Base-by-base conservation (phyloP, 2,329 filamentous ascomycete genomes). In the Diplodia intermedia region DNA sequence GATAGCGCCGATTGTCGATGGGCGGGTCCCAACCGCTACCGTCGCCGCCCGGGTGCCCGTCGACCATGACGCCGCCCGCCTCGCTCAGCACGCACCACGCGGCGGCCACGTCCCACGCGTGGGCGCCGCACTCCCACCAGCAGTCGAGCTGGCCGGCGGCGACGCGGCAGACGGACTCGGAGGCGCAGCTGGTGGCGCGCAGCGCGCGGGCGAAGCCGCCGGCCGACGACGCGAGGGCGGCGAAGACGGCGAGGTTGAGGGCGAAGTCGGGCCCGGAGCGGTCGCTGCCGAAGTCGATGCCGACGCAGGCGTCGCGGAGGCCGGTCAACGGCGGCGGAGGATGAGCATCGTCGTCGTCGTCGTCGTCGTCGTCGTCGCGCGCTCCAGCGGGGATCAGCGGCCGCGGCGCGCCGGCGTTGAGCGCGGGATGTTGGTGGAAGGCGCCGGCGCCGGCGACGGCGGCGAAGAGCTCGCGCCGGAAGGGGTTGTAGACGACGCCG, bases 401-500 rank as follows among this genome's bases (percentile, higher is more conserved):
- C 11, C 20, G 61, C 1, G 47, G 60, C 38, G n/a, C 23, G 15
- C 26, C 29, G 60, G 11, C 49, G 43, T 47, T n/a, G 8, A 11
- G 43, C 8, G 43, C 29, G 23, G 36, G 20, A n/a, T 47, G 60
- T 4, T 20, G 43, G 43, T 50, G 36, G 29, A 18, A 43, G 26
- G 61, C 61, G 47, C 61, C 61, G 31, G 3, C 31, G 47, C 49
- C 49, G 5, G 6, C 3, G n/a, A 53, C 50, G 47, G 47, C 61
- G 29, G 47, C n/a, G 18, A 15, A 65, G 29, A 65, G 61, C 20
- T 65, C 61, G 31, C 20, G 18, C 18, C 12, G 26, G 61, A 65
- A 65, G 49, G 61, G 61, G 47, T 65, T 65, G 43, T 33, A 50
- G 29, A 65, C 49, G 47, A 65, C 61, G 47, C 61, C 61, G 61